phyloP scores from a whole-genome alignment of 768 basidiomycete genomes.

The Coprinopsis strossmayeri region DNA sequence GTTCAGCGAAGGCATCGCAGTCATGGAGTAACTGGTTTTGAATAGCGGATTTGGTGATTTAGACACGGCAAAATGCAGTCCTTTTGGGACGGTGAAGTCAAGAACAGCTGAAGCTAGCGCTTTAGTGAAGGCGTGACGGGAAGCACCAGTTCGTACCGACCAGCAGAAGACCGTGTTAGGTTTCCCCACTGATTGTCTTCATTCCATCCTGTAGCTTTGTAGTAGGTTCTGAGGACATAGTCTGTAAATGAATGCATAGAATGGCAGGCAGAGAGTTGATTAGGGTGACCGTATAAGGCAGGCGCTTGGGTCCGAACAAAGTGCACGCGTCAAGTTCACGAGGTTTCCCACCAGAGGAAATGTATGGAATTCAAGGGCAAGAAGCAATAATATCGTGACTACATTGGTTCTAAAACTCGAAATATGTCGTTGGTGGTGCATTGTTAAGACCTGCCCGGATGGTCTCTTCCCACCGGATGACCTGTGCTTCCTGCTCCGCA shows the following conservation, averaged over 20 bases:
- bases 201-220: constrained; percentile 92
- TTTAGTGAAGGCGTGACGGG: neutral
- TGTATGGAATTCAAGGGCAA: too few relatives aligned
- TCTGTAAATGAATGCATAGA: constrained; percentile 90
- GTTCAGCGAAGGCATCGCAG: constrained; percentile 86
- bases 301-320: too few relatives aligned
- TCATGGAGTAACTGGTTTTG: constrained; percentile 88
- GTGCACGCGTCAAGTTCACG: too few relatives aligned
- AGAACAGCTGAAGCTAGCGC: constrained; percentile 58
- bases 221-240: constrained; percentile 85
- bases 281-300: neutral
- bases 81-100: constrained; percentile 83
- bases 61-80: constrained; percentile 72
- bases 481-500: neutral
- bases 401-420: neutral
- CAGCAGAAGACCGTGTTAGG: constrained; percentile 82
- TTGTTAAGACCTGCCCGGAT: neutral
- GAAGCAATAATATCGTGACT: too few relatives aligned
- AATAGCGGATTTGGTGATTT: constrained; percentile 88
- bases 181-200: constrained; percentile 93
- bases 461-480: constrained; percentile 3
- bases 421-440: neutral
- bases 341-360: too few relatives aligned
- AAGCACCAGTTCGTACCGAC: constrained; percentile 31
- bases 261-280: neutral